Evolutionary conservation across 2,329 filamentous ascomycete species (phyloP), one percentile per base, ranked within the genome.

Genomic region (Chaetomiaceae sp.): DNA sequence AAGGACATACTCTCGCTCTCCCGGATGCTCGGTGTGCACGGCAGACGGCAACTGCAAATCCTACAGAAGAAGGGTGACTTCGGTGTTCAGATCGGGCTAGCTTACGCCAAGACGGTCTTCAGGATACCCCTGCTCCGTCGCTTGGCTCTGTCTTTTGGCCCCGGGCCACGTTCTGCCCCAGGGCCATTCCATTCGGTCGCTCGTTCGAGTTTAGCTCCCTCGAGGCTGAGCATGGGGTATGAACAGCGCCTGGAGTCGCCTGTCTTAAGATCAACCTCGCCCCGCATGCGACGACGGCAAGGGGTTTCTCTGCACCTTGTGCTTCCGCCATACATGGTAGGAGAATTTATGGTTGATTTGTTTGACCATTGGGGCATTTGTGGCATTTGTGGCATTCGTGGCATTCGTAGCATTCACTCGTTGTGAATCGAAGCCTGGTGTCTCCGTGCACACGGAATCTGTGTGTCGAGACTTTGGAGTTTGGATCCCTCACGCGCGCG

Each of bases 121-220:
- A 16, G 1, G 16, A 21, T 25, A 40, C 21, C 51, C 45, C 45
- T 50, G 52, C n/a, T n/a, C n/a, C n/a, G n/a, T n/a, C n/a, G n/a
- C n/a, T n/a, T n/a, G n/a, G n/a, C n/a, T n/a, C n/a, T n/a, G n/a
- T 44, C 18, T 38, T 14, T 37, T 13, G 20, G 8, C 40, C 27
- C 38, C 14, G 14, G 32, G 32, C 30, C 51, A 53, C 44, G 33
- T 43, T 50, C 34, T 34, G 37, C 36, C 30, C 40, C 3, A 8
- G 1, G 18, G 33, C 42, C 32, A 44, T 55, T 30, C 42, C 30
- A 52, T 46, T 63, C 62, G 62, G 62, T 64, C 59, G 60, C 62
- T 53, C 48, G 7, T 58, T 62, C 41, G 53, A 56, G 62, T 58
- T 57, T 61, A 62, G 61, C 47, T n/a, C 41, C 50, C 33, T 40